A percentile compares a stretch with the other conserved stretches of the same genome.
Evolutionary conservation across 2,329 filamentous ascomycete genomes (phyloP).

Genomic region (Ascomycota sp.): DNA sequence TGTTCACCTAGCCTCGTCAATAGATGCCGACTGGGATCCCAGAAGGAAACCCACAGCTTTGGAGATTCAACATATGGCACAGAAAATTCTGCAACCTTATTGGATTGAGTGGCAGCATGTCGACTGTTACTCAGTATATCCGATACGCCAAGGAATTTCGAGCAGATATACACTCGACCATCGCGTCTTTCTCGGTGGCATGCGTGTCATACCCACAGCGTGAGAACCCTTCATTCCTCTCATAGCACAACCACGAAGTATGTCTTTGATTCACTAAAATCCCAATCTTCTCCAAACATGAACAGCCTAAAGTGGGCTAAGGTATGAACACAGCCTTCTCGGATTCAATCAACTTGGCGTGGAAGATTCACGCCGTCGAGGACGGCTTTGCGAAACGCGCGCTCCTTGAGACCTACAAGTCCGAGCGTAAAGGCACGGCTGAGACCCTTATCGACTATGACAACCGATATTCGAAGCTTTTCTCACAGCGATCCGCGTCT

Average conservation of each 20-base stretch:
- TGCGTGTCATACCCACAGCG: constrained; percentile 61
- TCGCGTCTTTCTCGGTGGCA: constrained; percentile 55
- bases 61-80: constrained; percentile 43
- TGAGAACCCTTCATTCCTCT: constrained; percentile 31
- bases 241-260: too few species aligned
- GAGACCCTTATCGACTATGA: constrained; percentile 75
- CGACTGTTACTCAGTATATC: constrained; percentile 60
- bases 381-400: constrained; percentile 56
- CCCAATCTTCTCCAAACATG: too few species aligned
- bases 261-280: too few species aligned
- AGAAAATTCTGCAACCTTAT: constrained; percentile 45
- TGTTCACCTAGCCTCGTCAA: constrained; percentile 44
- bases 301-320: constrained; percentile 54
- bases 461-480: constrained; percentile 73
- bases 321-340: constrained; percentile 67
- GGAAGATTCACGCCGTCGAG: constrained; percentile 90
- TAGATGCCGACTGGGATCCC: constrained; percentile 38
- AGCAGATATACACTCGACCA: constrained; percentile 47
- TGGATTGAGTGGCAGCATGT: constrained; percentile 45
- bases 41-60: constrained; percentile 41
- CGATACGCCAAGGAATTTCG: constrained; percentile 54
- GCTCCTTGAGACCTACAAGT: constrained; percentile 68
- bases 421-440: constrained; percentile 66
- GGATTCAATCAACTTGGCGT: constrained; percentile 75
- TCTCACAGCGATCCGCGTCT: constrained; percentile 56